Percentiles rank a stretch among this genome's conserved stretches.
Evolutionary conservation across 441 rosid genomes (phyloP).

Genomic region (Populus hybrid): DNA sequence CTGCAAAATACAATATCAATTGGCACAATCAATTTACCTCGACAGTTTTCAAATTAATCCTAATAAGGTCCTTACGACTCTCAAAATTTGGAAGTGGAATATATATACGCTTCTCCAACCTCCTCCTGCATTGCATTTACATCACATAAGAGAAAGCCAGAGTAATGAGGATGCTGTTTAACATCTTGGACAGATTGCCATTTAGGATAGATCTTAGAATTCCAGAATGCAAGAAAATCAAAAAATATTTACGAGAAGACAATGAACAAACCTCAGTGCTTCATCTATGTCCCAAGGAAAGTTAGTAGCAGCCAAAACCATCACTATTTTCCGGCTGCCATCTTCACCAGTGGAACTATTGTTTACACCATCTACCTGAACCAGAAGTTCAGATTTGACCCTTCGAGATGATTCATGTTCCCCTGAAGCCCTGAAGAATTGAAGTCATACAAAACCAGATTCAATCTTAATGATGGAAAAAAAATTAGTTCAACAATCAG

Average conservation of each 20-base stretch:
- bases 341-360: conserved; percentile 85
- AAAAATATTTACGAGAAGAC: conserved; percentile 1
- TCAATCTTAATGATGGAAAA: not conserved
- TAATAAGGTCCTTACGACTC: conserved; percentile 75
- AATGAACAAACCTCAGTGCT: conserved; percentile 74
- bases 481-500: conserved; percentile 2
- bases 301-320: conserved; percentile 99
- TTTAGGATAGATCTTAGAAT: not conserved
- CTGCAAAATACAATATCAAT: not conserved
- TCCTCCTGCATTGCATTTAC: too few species aligned
- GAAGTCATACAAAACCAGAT: not conserved
- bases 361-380: conserved; percentile 99
- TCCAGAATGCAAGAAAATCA: not conserved
- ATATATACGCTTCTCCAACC: too few species aligned
- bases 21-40: conserved; percentile 54
- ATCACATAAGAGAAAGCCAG: too few species aligned
- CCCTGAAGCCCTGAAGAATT: conserved; percentile 76
- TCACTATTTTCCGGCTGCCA: conserved; percentile 92
- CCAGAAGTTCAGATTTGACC: conserved; percentile 99
- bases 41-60: conserved; percentile 90
- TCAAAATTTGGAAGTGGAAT: too few species aligned
- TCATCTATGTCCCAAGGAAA: conserved; percentile 99
- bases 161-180: not conserved
- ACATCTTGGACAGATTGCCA: not conserved
- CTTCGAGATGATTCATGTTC: conserved; percentile 99